Evolutionary conservation across 306 rosid genomes (phyloP).

Genomic region (Malus sieversii): DNA sequence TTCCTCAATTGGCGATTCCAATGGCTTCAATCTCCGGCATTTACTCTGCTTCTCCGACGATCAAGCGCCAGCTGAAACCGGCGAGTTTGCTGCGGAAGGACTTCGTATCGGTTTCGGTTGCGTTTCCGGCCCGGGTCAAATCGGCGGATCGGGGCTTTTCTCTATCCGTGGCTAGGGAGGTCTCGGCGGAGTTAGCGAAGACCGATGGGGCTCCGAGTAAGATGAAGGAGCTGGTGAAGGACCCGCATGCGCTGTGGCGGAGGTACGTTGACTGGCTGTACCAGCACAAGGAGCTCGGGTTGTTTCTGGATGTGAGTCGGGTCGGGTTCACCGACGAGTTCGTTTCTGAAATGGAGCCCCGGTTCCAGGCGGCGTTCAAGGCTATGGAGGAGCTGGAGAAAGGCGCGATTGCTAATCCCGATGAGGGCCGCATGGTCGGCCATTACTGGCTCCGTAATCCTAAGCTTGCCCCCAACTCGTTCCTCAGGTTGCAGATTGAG

Average conservation of each 20-base stretch:
- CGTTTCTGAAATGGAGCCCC: constrained; percentile 68
- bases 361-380: constrained; percentile 48
- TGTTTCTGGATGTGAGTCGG: constrained; percentile 80
- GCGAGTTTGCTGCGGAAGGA: constrained; percentile 18
- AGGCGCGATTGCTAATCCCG: constrained; percentile 96
- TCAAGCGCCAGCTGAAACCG: constrained; percentile 31
- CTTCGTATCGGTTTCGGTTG: constrained; percentile 16
- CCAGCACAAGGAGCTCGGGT: constrained; percentile 83
- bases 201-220: constrained; percentile 14
- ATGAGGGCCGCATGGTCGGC: constrained; percentile 93
- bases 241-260: constrained; percentile 63
- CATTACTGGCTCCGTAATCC: constrained; percentile 90
- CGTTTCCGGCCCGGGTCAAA: constrained; percentile 30
- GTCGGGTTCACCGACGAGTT: constrained; percentile 88
- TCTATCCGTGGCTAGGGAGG: constrained; percentile 54
- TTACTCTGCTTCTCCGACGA: constrained; percentile 54
- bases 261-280: constrained; percentile 83
- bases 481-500: constrained; percentile 62
- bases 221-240: constrained; percentile 51
- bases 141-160: constrained; percentile 16
- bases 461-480: constrained; percentile 59
- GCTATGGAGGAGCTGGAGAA: constrained; percentile 85
- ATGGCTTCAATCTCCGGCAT: constrained; percentile 87
- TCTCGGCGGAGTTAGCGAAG: constrained; percentile 37
- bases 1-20: background rate